phyloP scores from a whole-genome alignment of 2,329 filamentous ascomycete species.

The Fusarium abutilonis region DNA sequence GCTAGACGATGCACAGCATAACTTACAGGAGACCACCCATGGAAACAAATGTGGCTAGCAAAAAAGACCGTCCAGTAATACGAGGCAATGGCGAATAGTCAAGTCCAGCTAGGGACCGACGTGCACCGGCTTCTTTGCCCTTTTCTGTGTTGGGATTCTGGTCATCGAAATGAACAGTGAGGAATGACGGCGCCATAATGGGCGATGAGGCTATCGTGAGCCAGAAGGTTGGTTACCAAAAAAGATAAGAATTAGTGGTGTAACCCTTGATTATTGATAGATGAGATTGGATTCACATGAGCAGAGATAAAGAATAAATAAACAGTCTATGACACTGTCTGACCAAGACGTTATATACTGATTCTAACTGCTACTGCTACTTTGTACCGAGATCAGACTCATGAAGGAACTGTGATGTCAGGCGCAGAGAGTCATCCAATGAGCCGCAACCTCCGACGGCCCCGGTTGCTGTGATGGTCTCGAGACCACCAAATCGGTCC shows the following conservation, averaged over 20 bases:
- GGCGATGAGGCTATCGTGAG: slow-evolving; percentile 13
- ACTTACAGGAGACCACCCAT: slow-evolving; percentile 58
- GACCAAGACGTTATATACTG: slow-evolving; percentile 11
- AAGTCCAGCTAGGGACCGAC: slow-evolving; percentile 51
- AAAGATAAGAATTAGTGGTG: not conserved
- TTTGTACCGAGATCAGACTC: not conserved
- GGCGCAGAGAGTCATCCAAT: slow-evolving; percentile 8
- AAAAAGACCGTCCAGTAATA: slow-evolving; percentile 51
- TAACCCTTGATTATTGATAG: not conserved
- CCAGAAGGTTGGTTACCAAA: not conserved
- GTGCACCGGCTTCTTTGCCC: slow-evolving; percentile 38
- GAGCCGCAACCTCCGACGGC: not conserved
- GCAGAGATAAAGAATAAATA: not conserved
- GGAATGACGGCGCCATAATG: slow-evolving; percentile 37
- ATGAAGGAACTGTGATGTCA: slow-evolving; percentile 31
- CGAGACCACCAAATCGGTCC: slow-evolving; percentile 42
- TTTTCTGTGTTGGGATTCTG: slow-evolving; percentile 55
- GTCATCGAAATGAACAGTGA: slow-evolving; percentile 54
- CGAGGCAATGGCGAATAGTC: slow-evolving; percentile 58
- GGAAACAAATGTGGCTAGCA: slow-evolving; percentile 55
- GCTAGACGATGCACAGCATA: fast-evolving
- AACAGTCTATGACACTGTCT: not conserved
- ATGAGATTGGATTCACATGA: not conserved
- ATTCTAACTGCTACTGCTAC: not conserved
- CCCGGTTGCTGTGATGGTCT: slow-evolving; percentile 16